Evolutionary conservation across 208 protist genomes (phyloP), one percentile per base, ranked within the genome.

Genomic region (Trypanosomatidae sp.): DNA sequence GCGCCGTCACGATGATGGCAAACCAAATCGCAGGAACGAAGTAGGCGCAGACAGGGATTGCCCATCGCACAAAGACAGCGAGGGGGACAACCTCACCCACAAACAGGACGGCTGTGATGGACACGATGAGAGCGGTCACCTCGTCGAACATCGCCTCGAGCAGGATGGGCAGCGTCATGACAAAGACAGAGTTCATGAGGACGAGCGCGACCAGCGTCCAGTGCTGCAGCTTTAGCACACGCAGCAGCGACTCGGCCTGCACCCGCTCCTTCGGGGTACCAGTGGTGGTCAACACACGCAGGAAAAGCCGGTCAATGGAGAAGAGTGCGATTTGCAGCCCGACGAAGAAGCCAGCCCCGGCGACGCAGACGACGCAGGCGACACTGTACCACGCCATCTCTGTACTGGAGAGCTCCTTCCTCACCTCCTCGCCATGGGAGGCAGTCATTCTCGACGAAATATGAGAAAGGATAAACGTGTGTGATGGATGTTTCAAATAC

Each of bases 11-110:
- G 25, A 88, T 46, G 44, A 98, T 91, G 52, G 85, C 69, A 58
- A 88, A 46, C 81, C 85, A 92, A 9, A 98, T 84, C 7, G 96
- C 55, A 25, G 80, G 84, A 9, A 80, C 62, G 12, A 92, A 74
- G 60, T 75, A 81, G 17, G 83, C 58, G 73, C 94, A 96, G 22
- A 98, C 77, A 0, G 75, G 75, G 8, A 98, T 76, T 17, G 89
- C 92, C 71, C 90, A 89, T 28, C 94, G 89, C 46, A 93, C 81
- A 82, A 96, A 98, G 9, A 95, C 52, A n/a, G 93, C 80, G 58
- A 98, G 91, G 25, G 97, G 97, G 8, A 98, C 81, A 33, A 98
- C 90, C 81, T 98, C 95, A 10, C 95, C 94, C 46, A 96, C 81
- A 64, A 98, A 85, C 19, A 98, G 78, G 19, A 97, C 88, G 9